A percentile compares a stretch with the other conserved stretches of the same genome.
These are phyloP conservation scores for Agrocybe pediades DNA, from an alignment of 768 basidiomycete species.

Conservation along the genomic window DNA sequence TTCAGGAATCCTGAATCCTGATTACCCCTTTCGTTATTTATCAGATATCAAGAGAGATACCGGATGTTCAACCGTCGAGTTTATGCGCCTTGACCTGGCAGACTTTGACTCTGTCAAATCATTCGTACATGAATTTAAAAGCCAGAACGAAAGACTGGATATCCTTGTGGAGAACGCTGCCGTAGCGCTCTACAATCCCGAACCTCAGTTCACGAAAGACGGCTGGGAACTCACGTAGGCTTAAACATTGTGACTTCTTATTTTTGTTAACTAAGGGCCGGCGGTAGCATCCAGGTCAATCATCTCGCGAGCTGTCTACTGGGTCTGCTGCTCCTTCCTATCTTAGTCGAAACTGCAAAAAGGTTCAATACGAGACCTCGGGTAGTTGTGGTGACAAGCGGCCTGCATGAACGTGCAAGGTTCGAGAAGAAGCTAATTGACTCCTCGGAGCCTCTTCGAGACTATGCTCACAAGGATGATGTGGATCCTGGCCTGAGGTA, in stretches of 20 bases:
- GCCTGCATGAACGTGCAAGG: constrained; percentile 33
- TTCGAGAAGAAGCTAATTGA: constrained; percentile 26
- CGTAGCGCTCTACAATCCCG: neutral
- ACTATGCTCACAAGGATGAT: constrained; percentile 32
- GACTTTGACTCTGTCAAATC: constrained; percentile 38
- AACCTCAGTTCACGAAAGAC: constrained; percentile 33
- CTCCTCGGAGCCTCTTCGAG: constrained; percentile 27
- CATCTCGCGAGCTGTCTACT: constrained; percentile 41
- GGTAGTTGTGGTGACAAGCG: constrained; percentile 46
- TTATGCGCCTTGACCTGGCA: constrained; percentile 41
- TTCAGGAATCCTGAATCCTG: neutral
- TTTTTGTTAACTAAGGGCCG: no score
- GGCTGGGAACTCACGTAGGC: constrained; percentile 54
- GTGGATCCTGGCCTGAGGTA: constrained; percentile 25
- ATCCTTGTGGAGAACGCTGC: constrained; percentile 49
- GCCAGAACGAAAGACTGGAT: constrained; percentile 37
- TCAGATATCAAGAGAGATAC: constrained; percentile 31
- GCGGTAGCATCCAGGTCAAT: no score
- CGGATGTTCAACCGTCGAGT: constrained; percentile 32
- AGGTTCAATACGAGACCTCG: constrained; percentile 32
- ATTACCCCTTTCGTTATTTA: neutral
- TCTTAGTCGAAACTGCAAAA: constrained; percentile 37
- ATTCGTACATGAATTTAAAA: constrained; percentile 37
- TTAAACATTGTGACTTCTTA: no score
- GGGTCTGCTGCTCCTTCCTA: constrained; percentile 42